phyloP scores from a whole-genome alignment of 2,329 filamentous ascomycete species.

The Apiospora sp. region DNA sequence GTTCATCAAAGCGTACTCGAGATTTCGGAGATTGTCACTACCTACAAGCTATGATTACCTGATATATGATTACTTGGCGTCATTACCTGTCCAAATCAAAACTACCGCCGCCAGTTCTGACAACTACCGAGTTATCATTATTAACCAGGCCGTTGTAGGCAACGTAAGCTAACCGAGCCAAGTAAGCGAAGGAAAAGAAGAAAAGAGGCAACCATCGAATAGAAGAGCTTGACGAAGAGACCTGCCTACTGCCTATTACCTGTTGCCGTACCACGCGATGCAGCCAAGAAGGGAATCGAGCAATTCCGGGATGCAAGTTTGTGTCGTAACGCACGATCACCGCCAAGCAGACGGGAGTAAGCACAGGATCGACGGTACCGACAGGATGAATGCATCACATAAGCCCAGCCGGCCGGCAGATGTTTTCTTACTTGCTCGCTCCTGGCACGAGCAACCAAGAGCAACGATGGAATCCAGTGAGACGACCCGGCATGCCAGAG shows the following conservation, averaged over 20 bases:
- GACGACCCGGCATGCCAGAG: not conserved
- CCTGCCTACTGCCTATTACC: no score
- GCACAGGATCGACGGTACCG: slow-evolving; percentile 18
- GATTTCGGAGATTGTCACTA: not conserved
- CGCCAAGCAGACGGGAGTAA: slow-evolving; percentile 17
- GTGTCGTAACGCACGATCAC: slow-evolving; percentile 7
- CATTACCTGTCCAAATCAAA: not conserved
- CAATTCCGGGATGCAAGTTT: not conserved
- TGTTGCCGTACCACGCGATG: slow-evolving; percentile 8
- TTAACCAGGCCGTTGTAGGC: not conserved
- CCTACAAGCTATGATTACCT: slow-evolving; percentile 1
- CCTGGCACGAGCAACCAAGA: not conserved
- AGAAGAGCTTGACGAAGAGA: not conserved
- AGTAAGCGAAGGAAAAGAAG: not conserved
- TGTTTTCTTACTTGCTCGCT: not conserved
- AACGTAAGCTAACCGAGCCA: not conserved
- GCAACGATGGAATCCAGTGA: not conserved
- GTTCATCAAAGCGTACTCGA: not conserved
- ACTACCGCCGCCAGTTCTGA: not conserved
- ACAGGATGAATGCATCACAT: not conserved
- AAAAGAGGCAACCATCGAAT: not conserved
- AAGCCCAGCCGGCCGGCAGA: slow-evolving; percentile 9
- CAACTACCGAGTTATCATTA: not conserved
- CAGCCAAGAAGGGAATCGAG: slow-evolving; percentile 7
- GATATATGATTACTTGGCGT: not conserved